Percentiles rank a stretch among this genome's conserved stretches.
Conservation (phyloP, 2,329 filamentous ascomycete genomes). For the Ophiocordyceps camponoti-floridani region DNA sequence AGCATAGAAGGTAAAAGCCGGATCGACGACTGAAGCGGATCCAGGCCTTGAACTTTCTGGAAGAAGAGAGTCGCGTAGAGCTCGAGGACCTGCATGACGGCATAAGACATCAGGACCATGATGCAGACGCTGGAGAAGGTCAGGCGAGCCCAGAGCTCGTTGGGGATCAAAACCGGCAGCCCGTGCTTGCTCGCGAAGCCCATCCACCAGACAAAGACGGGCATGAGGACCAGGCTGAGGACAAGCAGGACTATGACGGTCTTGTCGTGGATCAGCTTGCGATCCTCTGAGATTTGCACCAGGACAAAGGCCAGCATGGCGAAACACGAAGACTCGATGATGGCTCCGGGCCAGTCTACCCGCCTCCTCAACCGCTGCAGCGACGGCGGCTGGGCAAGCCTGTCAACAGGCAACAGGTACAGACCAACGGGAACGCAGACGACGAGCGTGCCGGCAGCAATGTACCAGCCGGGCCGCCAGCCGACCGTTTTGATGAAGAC, state of each 20-base stretch:
- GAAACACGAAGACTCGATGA: too few species aligned
- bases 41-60: not conserved
- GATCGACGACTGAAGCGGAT: not conserved
- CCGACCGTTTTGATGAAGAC: conserved; percentile 26
- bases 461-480: conserved; percentile 29
- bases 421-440: conserved; percentile 11
- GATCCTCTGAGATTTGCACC: too few species aligned
- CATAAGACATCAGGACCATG: conserved; percentile 26
- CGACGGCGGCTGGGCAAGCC: too few species aligned
- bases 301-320: too few species aligned
- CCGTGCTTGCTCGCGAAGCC: conserved; percentile 23
- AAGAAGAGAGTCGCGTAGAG: conserved; percentile 29
- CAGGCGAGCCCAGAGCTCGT: conserved; percentile 39
- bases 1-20: too few species aligned
- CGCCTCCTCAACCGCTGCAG: too few species aligned
- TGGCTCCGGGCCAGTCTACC: too few species aligned
- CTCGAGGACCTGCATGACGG: conserved; percentile 27
- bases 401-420: conserved; percentile 19
- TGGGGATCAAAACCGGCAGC: conserved; percentile 40
- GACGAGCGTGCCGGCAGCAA: conserved; percentile 17
- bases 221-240: conserved; percentile 25
- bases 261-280: too few species aligned
- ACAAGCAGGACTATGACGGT: conserved; percentile 26
- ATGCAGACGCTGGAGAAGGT: conserved; percentile 37
- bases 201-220: conserved; percentile 35